Base-by-base conservation (phyloP, 73 alveolate genomes). In the Uronychia setigera region DNA sequence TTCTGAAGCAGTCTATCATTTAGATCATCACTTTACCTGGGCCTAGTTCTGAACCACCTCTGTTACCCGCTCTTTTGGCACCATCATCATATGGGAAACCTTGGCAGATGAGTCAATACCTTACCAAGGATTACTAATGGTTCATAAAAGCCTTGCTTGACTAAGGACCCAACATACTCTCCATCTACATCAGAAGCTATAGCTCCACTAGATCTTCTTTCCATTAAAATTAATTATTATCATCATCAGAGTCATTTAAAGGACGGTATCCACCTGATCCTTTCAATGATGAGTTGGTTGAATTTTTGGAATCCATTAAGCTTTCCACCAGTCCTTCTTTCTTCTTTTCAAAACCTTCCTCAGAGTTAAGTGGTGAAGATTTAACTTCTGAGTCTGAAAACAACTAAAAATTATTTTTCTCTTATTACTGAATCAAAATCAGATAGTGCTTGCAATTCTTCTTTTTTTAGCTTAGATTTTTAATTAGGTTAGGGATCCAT, bases 11-110 rank as follows among this genome's bases (percentile, higher is more conserved):
- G 34, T 85, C 92, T 80, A 57, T 11, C n/a, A 67, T 11, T 67
- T 29, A 26, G 30, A 19, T 80, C 80, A 28, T 1, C 34, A 58
- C n/a, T 79, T 35, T 80, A 80, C 89, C 89, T 5, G 92, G 92
- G 32, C 92, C 92, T 32, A 35, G 76, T 25, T 86, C 92, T 26
- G 83, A 35, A 0, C 92, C 92, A 13, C 84, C 79, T 60, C 88
- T 79, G 1, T 80, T 35, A 0, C 92, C 92, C 19, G 33, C 77
- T 5, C n/a, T 79, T 35, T 79, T 86, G 76, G 92, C 92, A 0
- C 92, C 92, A 33, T 86, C 88, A 60, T 86, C 92, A 80, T 58
- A 86, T 11, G 92, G 92, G 58, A 80, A 86, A 0, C 92, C 92
- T 59, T 59, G 58, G 33, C 79, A 31, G 76, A 78, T 28, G 26